phyloP scores from a whole-genome alignment of 78 protist genomes.

The Dictyostelium intermedium region DNA sequence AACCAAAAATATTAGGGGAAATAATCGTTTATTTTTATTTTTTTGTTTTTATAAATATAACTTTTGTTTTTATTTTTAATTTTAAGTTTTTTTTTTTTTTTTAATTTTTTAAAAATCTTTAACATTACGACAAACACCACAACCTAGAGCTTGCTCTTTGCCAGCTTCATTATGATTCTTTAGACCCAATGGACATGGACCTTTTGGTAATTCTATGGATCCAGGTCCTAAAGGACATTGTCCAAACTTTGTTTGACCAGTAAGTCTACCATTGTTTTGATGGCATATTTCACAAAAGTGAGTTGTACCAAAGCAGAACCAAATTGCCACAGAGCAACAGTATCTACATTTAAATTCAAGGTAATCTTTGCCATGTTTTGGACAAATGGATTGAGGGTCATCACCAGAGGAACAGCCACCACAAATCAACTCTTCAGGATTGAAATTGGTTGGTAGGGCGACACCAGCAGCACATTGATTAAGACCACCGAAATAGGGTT shows the following conservation, averaged over 20 bases:
- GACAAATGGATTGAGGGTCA: constrained; percentile 19
- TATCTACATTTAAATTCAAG: constrained; percentile 73
- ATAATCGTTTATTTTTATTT: no score
- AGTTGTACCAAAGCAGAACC: constrained; percentile 80
- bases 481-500: constrained; percentile 86
- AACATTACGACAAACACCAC: constrained; percentile 50
- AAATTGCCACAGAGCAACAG: constrained; percentile 66
- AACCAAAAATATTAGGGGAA: no score
- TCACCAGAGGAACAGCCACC: constrained; percentile 74
- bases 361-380: constrained; percentile 76
- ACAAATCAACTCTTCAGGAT: constrained; percentile 83
- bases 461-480: constrained; percentile 69
- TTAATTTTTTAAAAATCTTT: not conserved
- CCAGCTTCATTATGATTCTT: constrained; percentile 14
- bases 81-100: not conserved
- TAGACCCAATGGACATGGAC: constrained; percentile 42
- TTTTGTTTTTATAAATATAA: not conserved
- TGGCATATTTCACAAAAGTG: constrained; percentile 76
- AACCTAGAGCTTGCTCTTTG: constrained; percentile 50
- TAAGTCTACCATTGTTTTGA: not conserved
- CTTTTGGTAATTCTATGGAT: constrained; percentile 11
- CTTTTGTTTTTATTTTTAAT: not conserved
- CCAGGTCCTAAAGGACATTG: constrained; percentile 66
- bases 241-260: not conserved
- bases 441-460: constrained; percentile 26